Evolutionary conservation across 1,284 basidiomycete species (phyloP).

Genomic region (Neotropicomus parvogracilis): DNA sequence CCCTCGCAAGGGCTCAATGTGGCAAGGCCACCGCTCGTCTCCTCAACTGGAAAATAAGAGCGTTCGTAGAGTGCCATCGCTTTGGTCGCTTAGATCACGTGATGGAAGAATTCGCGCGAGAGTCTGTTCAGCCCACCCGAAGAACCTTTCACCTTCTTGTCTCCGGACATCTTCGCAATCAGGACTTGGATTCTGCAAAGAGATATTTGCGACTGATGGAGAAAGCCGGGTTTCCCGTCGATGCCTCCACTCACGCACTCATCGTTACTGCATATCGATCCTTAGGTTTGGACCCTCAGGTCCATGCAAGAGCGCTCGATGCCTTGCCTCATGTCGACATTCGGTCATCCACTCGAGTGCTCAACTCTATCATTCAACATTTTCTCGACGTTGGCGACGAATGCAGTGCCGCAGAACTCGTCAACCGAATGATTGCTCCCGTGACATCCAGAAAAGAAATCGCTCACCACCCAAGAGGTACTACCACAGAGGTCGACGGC

Average conservation of each 20-base stretch:
- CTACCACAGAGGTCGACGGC: slow-evolving; percentile 35
- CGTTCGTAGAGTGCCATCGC: slow-evolving; percentile 50
- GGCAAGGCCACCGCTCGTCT: slow-evolving; percentile 50
- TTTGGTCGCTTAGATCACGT: slow-evolving; percentile 45
- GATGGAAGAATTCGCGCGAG: slow-evolving; percentile 47
- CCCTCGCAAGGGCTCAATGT: slow-evolving; percentile 44
- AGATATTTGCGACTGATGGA: slow-evolving; percentile 52
- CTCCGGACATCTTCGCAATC: slow-evolving; percentile 63
- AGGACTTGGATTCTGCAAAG: slow-evolving; percentile 55
- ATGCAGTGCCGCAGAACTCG: slow-evolving; percentile 40
- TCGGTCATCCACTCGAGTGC: slow-evolving; percentile 43
- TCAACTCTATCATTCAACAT: slow-evolving; percentile 64
- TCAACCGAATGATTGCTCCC: slow-evolving; percentile 52
- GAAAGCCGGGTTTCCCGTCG: slow-evolving; percentile 48
- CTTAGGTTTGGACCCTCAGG: slow-evolving; percentile 53
- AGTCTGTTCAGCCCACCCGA: slow-evolving; percentile 46
- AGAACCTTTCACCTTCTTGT: slow-evolving; percentile 66
- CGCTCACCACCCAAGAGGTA: slow-evolving; percentile 28
- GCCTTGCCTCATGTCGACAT: slow-evolving; percentile 41
- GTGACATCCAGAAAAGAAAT: slow-evolving; percentile 20
- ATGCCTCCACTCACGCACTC: slow-evolving; percentile 56
- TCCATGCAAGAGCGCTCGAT: slow-evolving; percentile 51
- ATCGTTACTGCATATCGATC: slow-evolving; percentile 57
- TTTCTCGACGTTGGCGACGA: slow-evolving; percentile 56
- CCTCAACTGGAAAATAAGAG: slow-evolving; percentile 65